Conservation (phyloP, 768 basidiomycete genomes). For the Cantharellus anzutake region DNA sequence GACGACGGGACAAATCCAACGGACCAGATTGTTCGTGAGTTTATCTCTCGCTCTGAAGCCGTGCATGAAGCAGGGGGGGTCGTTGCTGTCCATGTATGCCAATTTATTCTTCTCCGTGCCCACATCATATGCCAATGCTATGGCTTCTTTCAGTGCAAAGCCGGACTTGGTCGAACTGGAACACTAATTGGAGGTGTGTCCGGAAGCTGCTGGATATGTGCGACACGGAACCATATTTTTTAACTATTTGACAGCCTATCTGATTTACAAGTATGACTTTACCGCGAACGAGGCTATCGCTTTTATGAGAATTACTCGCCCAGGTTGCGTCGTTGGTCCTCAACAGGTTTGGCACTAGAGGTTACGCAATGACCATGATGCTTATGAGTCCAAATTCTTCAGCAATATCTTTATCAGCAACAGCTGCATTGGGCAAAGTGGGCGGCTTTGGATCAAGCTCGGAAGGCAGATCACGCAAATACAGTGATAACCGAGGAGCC, state of each 20-base stretch:
- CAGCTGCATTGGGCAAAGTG: constrained; percentile 88
- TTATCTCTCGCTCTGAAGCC: constrained; percentile 70
- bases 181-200: constrained; percentile 61
- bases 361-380: neutral
- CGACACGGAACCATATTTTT: neutral
- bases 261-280: constrained; percentile 98
- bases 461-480: constrained; percentile 17
- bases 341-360: constrained; percentile 30
- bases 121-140: constrained; percentile 10
- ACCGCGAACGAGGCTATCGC: constrained; percentile 91
- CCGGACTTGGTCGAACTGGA: constrained; percentile 89
- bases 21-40: constrained; percentile 82
- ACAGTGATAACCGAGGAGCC: neutral
- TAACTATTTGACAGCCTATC: constrained; percentile 38
- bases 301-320: constrained; percentile 94
- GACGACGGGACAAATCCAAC: constrained; percentile 97
- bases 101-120: neutral
- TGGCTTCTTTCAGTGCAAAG: constrained; percentile 52
- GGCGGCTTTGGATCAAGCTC: constrained; percentile 71
- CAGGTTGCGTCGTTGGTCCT: constrained; percentile 81
- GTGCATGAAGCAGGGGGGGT: constrained; percentile 61
- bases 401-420: constrained; percentile 85
- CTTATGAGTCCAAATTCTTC: constrained; percentile 9
- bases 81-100: constrained; percentile 68
- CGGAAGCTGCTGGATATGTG: neutral